These are phyloP conservation scores for Coniferiporia weirii DNA, from an alignment of 1,284 basidiomycete genomes.

Conservation along the genomic window DNA sequence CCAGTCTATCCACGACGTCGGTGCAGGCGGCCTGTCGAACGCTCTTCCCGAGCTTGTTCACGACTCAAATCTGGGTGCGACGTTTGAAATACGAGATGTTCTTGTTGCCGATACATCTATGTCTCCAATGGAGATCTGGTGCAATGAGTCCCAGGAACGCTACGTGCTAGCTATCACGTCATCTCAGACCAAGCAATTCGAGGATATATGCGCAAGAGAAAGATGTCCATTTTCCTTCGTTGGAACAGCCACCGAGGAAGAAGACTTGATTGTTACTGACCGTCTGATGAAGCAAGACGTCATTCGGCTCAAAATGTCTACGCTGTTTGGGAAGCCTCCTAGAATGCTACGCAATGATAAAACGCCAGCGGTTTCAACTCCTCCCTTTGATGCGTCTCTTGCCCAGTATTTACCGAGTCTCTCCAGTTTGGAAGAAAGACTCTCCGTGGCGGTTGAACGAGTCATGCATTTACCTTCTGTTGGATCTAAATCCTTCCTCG, in stretches of 20 bases:
- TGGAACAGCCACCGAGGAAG: slow-evolving; percentile 77
- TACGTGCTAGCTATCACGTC: slow-evolving; percentile 89
- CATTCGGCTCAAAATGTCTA: slow-evolving; percentile 90
- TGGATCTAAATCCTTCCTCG: slow-evolving; percentile 94
- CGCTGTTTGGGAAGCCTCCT: slow-evolving; percentile 94
- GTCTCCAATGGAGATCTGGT: slow-evolving; percentile 99
- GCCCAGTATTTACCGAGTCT: slow-evolving; percentile 54
- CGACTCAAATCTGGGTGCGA: slow-evolving; percentile 86
- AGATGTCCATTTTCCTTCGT: slow-evolving; percentile 92
- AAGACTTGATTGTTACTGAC: slow-evolving; percentile 88
- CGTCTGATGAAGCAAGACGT: slow-evolving; percentile 75
- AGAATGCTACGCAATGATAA: slow-evolving; percentile 79
- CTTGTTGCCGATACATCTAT: slow-evolving; percentile 89
- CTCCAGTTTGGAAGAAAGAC: slow-evolving; percentile 35
- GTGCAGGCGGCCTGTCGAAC: slow-evolving; percentile 95
- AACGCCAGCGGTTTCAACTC: slow-evolving; percentile 46
- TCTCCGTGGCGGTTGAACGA: slow-evolving; percentile 66
- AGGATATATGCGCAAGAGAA: slow-evolving; percentile 79
- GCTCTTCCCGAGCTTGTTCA: slow-evolving; percentile 97
- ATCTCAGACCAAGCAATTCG: slow-evolving; percentile 58
- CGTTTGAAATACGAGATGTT: slow-evolving; percentile 94
- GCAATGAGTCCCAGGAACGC: slow-evolving; percentile 98
- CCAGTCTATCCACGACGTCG: slow-evolving; percentile 96
- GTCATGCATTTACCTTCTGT: slow-evolving; percentile 90
- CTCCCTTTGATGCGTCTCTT: slow-evolving; percentile 72